Evolutionary conservation across 2,329 filamentous ascomycete genomes (phyloP).

Genomic region (Botrytis paeoniae): DNA sequence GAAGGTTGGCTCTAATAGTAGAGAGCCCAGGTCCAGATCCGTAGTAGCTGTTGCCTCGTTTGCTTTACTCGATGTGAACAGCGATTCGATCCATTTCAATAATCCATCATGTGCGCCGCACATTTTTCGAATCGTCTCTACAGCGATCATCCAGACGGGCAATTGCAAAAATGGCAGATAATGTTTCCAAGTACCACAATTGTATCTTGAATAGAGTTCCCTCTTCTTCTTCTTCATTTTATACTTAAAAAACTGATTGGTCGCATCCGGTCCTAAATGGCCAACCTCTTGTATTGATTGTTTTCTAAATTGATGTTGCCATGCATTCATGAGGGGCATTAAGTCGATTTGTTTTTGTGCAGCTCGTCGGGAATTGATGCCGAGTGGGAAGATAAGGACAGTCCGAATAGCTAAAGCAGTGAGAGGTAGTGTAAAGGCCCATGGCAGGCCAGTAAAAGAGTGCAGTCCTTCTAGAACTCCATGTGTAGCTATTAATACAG

Average conservation of each 20-base stretch:
- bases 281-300: slow-evolving; percentile 32
- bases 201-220: slow-evolving; percentile 39
- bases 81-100: slow-evolving; percentile 38
- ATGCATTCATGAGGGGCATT: slow-evolving; percentile 43
- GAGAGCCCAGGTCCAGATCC: neutral
- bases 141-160: slow-evolving; percentile 46
- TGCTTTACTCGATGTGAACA: slow-evolving; percentile 11
- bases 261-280: slow-evolving; percentile 28
- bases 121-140: slow-evolving; percentile 49
- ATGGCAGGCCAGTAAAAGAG: slow-evolving; percentile 47
- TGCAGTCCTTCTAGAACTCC: slow-evolving; percentile 51
- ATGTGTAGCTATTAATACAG: slow-evolving; percentile 45
- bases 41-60: neutral
- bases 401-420: slow-evolving; percentile 51
- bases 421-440: slow-evolving; percentile 53
- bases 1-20: slow-evolving; percentile 38
- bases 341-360: slow-evolving; percentile 44
- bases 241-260: slow-evolving; percentile 24
- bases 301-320: slow-evolving; percentile 35
- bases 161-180: slow-evolving; percentile 41
- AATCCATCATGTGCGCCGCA: slow-evolving; percentile 43
- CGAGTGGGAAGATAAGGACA: slow-evolving; percentile 46
- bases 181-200: slow-evolving; percentile 38
- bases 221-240: slow-evolving; percentile 31
- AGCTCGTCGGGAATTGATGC: slow-evolving; percentile 43